phyloP scores from a whole-genome alignment of 2,329 filamentous ascomycete genomes.

The Colletotrichum siamense region DNA sequence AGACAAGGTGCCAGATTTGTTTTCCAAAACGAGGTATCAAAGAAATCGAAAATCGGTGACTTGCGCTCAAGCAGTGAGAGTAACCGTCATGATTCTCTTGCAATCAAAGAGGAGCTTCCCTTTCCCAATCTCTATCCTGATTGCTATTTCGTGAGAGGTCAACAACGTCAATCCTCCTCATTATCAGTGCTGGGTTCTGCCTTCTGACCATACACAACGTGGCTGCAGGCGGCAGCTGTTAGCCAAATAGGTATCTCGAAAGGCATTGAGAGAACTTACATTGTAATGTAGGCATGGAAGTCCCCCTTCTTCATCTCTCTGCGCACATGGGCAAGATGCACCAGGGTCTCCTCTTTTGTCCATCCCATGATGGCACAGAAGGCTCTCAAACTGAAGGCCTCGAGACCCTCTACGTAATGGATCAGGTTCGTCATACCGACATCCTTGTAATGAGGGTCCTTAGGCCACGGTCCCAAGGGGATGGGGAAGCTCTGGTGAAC shows the following conservation, averaged over 20 bases:
- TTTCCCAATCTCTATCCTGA: no score
- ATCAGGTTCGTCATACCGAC: constrained; percentile 23
- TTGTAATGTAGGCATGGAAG: constrained; percentile 16
- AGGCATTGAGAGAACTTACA: constrained; percentile 8
- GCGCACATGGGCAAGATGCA: constrained; percentile 31
- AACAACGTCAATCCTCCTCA: no score
- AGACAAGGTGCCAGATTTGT: no score
- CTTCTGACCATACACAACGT: constrained; percentile 23
- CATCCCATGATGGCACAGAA: constrained; percentile 35
- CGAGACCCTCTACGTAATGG: constrained; percentile 24
- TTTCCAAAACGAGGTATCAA: no score
- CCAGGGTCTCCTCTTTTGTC: constrained; percentile 28
- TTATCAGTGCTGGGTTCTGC: no score
- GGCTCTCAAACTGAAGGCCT: constrained; percentile 28
- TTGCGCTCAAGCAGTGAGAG: no score
- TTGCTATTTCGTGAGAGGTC: no score
- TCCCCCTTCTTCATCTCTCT: constrained; percentile 28
- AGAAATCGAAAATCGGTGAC: no score
- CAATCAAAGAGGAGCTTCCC: no score
- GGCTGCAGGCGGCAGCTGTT: background rate
- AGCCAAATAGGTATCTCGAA: background rate
- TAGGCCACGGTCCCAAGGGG: background rate
- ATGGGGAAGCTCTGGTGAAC: constrained; percentile 24
- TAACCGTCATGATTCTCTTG: no score
- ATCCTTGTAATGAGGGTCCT: background rate